Base-by-base conservation (phyloP, 371 early-diverging fungal species). In the Amoeboaphelidium protococcarum region DNA sequence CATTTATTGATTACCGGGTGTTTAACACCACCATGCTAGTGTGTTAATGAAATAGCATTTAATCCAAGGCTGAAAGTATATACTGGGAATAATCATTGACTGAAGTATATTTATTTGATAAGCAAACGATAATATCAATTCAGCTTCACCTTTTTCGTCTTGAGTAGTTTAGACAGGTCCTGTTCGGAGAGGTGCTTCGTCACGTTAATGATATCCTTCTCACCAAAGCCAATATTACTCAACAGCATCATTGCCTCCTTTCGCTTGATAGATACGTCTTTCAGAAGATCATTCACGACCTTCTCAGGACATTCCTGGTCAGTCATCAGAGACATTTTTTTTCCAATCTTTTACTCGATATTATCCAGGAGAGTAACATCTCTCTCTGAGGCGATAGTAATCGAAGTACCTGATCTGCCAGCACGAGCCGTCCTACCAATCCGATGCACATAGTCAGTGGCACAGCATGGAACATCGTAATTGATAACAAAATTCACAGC, bases 341-440 rank as follows among this genome's bases (percentile, higher is more conserved):
- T 77, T 50, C 20, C 26, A 41, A 74, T 78, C 48, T 74, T 67
- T 6, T 58, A 68, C 67, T 96, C 96, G 40, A 96, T 87, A 50
- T 77, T 79, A 19, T 79, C 76, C 3, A 91, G 56, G 26, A 89
- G 61, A 46, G 77, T 60, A 21, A 92, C 73, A 54, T 99, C 99
- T 40, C 78, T 73, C 63, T 97, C 95, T 12, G 96, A 91, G 19
- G 95, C 89, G 58, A 98, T 76, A 6, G 94, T 89, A 23, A 96
- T 64, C 1, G 90, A 76, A 55, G 82, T 80, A 47, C 97, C 98
- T 2, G 80, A 67, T 40, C 81, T 67, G 12, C 96, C 95, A 3
- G 91, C 90, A 57, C 92, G 76, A 4, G 91, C 98, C 0, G 97
- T 92, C 54, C 98, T 76, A 25, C 98, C 97, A 2, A 89, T 86